Base-by-base conservation (phyloP, 2,329 filamentous ascomycete genomes). In the Metarhizium humberi region DNA sequence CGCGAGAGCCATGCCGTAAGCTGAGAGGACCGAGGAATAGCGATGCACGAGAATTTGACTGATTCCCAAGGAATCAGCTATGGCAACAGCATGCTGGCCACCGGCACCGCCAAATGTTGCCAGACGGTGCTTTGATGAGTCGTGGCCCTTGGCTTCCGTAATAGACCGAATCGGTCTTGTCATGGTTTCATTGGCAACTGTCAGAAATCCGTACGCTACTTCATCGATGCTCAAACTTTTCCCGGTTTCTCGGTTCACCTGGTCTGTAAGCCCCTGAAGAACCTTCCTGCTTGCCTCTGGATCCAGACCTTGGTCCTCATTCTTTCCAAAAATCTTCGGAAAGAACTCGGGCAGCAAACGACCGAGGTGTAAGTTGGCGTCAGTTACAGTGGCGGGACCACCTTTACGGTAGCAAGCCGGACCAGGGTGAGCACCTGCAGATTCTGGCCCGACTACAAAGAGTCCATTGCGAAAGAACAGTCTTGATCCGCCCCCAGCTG, bases 401-500 rank as follows among this genome's bases (percentile, higher is more conserved):
- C 80, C 83, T 65, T 89, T 88, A n/a, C 85, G 76, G 62, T 90
- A 89, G 58, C 85, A 88, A 0, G 85, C 85, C 2, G 86, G 86
- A 0, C 86, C 86, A 2, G 86, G 86, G 63, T 88, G 82, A 6
- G 86, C 85, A 38, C 81, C 80, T 1, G 86, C 85, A 30, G 83
- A 87, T 62, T 89, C 85, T 1, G 87, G 87, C 0, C 87, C 87
- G 6, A 90, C 86, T 1, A 84, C 80, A 59, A 90, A 88, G 2
- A 90, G 73, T 0, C 86, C 86, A 57, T 89, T 89, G 56, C 79
- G 80, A 77, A 83, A 90, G 63, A 84, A 85, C 0, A 91, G 73
- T 16, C 83, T 75, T 1, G 82, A 86, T n/a, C 86, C 85, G 57
- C 87, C 87, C 18, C 87, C 87, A 6, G 87, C 86, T 29, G 87